Evolutionary conservation across 352 stramenopile species (phyloP).

Genomic region (Globisporangium alternatum): DNA sequence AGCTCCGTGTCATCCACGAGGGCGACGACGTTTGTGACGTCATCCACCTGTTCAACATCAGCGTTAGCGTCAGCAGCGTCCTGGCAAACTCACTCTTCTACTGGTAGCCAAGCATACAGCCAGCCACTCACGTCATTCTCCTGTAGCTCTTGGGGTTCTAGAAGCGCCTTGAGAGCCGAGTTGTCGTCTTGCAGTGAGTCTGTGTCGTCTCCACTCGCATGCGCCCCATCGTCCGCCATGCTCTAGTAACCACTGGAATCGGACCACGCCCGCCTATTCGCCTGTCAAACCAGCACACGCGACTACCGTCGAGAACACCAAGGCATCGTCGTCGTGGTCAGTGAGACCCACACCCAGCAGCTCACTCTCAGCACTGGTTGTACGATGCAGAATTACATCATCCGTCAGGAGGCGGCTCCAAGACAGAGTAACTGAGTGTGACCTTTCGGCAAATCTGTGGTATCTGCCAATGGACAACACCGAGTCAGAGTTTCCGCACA

Average conservation of each 20-base stretch:
- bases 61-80: background rate
- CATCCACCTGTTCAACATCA: background rate
- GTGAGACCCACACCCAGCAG: too few relatives aligned
- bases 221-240: background rate
- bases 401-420: background rate
- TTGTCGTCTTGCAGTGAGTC: background rate
- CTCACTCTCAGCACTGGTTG: background rate
- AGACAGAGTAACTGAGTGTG: background rate
- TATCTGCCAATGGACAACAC: background rate
- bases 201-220: background rate
- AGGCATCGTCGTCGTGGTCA: background rate
- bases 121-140: background rate
- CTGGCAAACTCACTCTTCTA: background rate
- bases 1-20: constrained; percentile 38
- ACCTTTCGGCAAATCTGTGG: background rate
- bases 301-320: background rate
- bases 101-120: too few relatives aligned
- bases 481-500: background rate
- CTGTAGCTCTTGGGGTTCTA: background rate
- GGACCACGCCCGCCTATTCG: background rate
- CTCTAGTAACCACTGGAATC: background rate
- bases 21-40: constrained; percentile 12
- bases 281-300: background rate
- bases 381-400: background rate
- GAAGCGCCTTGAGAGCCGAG: background rate